Evolutionary conservation across 2,329 filamentous ascomycete species (phyloP), one percentile per base, ranked within the genome.

Genomic region (Cordyceps cicadae): DNA sequence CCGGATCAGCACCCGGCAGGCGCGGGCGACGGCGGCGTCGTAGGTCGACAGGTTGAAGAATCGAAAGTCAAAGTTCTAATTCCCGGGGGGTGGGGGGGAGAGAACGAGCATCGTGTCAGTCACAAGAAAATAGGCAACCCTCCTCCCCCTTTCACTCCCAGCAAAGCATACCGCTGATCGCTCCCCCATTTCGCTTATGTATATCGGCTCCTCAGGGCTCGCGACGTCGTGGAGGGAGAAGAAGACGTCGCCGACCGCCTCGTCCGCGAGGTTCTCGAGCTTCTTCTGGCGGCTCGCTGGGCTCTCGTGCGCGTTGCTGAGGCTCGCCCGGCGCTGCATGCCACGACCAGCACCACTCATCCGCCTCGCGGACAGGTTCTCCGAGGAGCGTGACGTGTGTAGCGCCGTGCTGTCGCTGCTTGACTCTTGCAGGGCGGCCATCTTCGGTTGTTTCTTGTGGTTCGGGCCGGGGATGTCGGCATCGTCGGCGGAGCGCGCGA

Each of bases 221-320:
- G 76, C 82, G 1, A 83, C 77, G 51, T 87, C 83, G 72, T 97
- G 92, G 56, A 97, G 71, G 3, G 90, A 89, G 72, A 96, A 94
- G 80, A 96, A 97, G 17, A 87, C 86, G 74, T 97, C 89, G n/a
- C 87, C 90, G 74, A 94, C 86, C 56, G 85, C 81, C 66, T 80
- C 83, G 57, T 86, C 84, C 32, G 89, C 84, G 8, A 90, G 82
- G 65, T 87, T 81, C 71, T 94, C 89, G 48, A 96, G 77, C 70
- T 86, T 87, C 72, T 85, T 86, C 76, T 96, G 92, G 59, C 91
- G 74, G 29, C 77, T 75, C 3, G 74, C 63, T 0, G 80, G 79
- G 53, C 68, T 81, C 15, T 73, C 72, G 49, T 76, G 75, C 56
- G 75, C 75, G n/a, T 82, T 68, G 50, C 75, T 79, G 34, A 80